phyloP scores from a whole-genome alignment of 257 asterid genomes.

The Solanum microdontum region DNA sequence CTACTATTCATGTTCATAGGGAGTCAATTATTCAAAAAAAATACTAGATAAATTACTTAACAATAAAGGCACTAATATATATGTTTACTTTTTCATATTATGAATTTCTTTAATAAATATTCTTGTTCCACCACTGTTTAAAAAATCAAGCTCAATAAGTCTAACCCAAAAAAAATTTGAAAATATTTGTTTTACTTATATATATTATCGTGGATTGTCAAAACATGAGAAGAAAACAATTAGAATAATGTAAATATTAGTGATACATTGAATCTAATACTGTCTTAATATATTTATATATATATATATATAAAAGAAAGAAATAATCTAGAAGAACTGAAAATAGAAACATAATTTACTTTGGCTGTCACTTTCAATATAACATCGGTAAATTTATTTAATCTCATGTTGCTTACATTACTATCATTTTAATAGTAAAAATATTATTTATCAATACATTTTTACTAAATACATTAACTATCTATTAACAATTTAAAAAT shows the following conservation, averaged over 20 bases:
- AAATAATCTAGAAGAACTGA: background rate
- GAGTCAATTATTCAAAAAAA: background rate
- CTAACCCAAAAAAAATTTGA: background rate
- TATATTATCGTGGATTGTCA: background rate
- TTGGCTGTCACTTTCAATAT: background rate
- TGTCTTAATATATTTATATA: background rate
- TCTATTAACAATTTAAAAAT: background rate
- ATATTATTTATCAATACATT: background rate
- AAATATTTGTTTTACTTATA: background rate
- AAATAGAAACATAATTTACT: background rate
- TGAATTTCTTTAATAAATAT: background rate
- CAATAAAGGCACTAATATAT: background rate
- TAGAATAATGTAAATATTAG: background rate
- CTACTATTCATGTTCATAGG: background rate
- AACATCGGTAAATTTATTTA: background rate
- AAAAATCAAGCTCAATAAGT: background rate
- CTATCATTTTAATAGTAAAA: background rate
- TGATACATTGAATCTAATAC: background rate
- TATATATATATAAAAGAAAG: background rate
- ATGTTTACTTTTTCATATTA: background rate
- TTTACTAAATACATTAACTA: background rate
- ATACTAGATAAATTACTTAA: background rate
- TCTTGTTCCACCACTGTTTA: rapidly evolving
- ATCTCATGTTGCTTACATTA: background rate
- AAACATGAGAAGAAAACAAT: background rate